phyloP scores from a whole-genome alignment of 148 eudicot genomes.

The Chenopodium quinoa region DNA sequence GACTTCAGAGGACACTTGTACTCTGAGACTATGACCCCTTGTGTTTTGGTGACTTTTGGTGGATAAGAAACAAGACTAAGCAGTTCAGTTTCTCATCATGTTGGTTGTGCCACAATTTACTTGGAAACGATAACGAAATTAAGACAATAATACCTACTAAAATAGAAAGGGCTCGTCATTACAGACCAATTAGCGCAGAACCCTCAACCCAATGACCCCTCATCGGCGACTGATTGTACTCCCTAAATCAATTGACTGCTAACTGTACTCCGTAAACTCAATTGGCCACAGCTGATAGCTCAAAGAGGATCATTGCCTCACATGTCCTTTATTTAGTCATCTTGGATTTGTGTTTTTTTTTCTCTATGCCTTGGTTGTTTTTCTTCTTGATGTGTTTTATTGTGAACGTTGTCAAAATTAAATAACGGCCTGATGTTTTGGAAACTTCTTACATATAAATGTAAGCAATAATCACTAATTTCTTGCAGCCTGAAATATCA shows the following conservation, averaged over 20 bases:
- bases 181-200: neutral
- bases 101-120: slow-evolving; percentile 3
- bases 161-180: neutral
- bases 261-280: neutral
- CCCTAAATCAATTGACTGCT: neutral
- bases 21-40: neutral
- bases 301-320: neutral
- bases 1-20: neutral
- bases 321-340: neutral
- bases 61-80: neutral
- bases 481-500: neutral
- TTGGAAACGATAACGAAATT: neutral
- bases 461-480: neutral
- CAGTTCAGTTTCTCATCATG: neutral
- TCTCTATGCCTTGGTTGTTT: neutral
- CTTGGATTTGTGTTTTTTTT: neutral
- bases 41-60: slow-evolving; percentile 17
- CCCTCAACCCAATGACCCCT: neutral
- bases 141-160: neutral
- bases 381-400: neutral
- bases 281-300: neutral
- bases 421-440: no score
- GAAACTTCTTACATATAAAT: neutral
- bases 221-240: neutral
- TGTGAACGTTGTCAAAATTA: neutral